Evolutionary conservation across 1,139 yeast species (phyloP).

Genomic region (Pneumocystis carinii): DNA sequence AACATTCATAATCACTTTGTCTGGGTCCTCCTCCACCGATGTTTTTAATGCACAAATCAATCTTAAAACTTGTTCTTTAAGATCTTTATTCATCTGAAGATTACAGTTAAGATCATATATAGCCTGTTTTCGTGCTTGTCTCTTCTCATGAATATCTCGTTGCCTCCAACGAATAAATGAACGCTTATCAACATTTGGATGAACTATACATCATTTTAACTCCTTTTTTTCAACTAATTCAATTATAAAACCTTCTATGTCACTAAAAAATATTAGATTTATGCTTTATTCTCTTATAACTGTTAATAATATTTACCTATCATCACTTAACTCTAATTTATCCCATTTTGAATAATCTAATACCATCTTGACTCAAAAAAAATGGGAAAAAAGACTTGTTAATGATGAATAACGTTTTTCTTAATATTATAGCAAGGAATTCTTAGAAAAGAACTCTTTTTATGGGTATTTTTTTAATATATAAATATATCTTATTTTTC

Average conservation of each 20-base stretch:
- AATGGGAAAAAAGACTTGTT: neutral
- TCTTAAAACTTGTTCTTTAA: constrained; percentile 57
- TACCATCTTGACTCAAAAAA: neutral
- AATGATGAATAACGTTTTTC: neutral
- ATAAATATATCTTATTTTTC: neutral
- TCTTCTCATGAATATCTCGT: constrained; percentile 88
- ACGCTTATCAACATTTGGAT: constrained; percentile 89
- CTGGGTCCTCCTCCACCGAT: constrained; percentile 1
- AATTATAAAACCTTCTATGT: constrained; percentile 3
- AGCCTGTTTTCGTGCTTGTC: constrained; percentile 63
- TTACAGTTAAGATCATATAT: constrained; percentile 64
- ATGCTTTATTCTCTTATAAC: constrained; percentile 26
- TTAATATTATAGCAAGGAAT: neutral
- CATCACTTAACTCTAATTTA: constrained; percentile 86
- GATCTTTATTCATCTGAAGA: constrained; percentile 55
- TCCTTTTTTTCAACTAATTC: neutral
- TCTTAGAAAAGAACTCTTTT: neutral
- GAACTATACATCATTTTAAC: constrained; percentile 33
- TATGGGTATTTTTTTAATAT: neutral
- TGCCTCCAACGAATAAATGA: constrained; percentile 95
- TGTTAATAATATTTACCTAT: constrained; percentile 20
- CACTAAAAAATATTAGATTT: constrained; percentile 33
- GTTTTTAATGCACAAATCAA: constrained; percentile 29
- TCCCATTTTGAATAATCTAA: constrained; percentile 68
- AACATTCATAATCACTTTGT: constrained; percentile 10